A percentile compares a stretch with the other conserved stretches of the same genome.
phyloP scores from a whole-genome alignment of 139 green algal genomes.

The Tetradesmus lagerheimii region DNA sequence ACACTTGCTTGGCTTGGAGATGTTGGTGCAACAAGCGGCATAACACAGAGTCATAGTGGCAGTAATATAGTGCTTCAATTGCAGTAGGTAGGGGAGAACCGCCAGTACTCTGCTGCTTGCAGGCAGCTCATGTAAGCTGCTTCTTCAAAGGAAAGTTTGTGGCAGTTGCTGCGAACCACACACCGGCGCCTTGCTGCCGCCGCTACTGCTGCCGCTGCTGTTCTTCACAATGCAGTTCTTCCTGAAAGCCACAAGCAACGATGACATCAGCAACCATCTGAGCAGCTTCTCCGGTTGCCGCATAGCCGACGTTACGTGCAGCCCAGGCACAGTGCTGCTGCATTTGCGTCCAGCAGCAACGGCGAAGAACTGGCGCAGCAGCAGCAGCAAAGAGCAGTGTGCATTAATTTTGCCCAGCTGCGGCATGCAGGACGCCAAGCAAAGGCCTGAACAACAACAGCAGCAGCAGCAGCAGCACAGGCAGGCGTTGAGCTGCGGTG shows the following conservation, averaged over 20 bases:
- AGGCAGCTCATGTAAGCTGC: too few relatives aligned
- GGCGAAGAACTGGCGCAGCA: too few relatives aligned
- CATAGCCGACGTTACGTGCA: neutral
- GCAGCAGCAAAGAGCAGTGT: neutral
- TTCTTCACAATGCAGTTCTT: neutral
- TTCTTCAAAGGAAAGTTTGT: neutral
- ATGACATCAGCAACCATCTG: neutral
- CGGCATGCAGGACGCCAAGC: too few relatives aligned
- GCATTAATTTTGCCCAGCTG: neutral
- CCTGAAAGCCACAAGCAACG: neutral
- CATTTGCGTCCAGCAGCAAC: neutral
- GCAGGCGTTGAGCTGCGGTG: too few relatives aligned
- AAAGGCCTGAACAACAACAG: too few relatives aligned
- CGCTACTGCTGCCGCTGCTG: neutral
- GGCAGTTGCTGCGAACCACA: neutral
- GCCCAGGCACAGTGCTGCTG: neutral
- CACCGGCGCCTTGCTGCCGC: neutral
- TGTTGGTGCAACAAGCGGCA: neutral
- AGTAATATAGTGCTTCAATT: too few relatives aligned
- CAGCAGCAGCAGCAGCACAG: too few relatives aligned
- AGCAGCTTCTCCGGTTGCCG: neutral
- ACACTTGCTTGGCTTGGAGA: too few relatives aligned
- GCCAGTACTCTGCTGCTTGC: too few relatives aligned
- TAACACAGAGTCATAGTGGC: too few relatives aligned
- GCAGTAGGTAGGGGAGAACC: too few relatives aligned